Conservation (phyloP, 1,139 yeast species). For the Saccharomycopsis phalli region DNA sequence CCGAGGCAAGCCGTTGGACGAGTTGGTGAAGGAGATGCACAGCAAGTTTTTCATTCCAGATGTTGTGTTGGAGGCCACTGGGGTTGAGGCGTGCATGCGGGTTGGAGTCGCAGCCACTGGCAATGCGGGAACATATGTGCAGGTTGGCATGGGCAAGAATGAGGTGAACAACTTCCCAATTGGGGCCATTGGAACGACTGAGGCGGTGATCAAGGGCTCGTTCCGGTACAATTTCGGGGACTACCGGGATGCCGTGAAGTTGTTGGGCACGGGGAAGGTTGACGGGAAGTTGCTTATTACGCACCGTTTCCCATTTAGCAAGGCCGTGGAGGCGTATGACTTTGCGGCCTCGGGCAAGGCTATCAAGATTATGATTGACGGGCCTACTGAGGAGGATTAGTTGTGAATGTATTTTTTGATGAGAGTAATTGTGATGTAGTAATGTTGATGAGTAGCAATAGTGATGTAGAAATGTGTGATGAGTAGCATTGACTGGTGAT, state of each 20-base stretch:
- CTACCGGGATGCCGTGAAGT: constrained; percentile 63
- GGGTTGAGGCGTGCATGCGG: constrained; percentile 61
- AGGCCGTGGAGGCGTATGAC: constrained; percentile 77
- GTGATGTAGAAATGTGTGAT: too few species aligned
- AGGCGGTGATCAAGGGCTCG: constrained; percentile 61
- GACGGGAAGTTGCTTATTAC: constrained; percentile 65
- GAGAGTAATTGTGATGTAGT: too few species aligned
- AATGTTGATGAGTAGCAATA: neutral
- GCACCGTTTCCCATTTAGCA: constrained; percentile 63
- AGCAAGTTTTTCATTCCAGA: constrained; percentile 42
- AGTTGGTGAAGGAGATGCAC: constrained; percentile 32
- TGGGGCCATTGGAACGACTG: constrained; percentile 61
- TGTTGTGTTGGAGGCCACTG: constrained; percentile 64
- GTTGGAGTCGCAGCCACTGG: constrained; percentile 50
- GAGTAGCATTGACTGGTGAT: too few species aligned
- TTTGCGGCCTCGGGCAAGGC: constrained; percentile 43
- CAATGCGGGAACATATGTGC: constrained; percentile 61
- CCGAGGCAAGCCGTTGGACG: constrained; percentile 28
- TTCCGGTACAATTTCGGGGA: constrained; percentile 80
- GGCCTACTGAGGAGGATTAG: constrained; percentile 29
- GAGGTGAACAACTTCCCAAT: constrained; percentile 62
- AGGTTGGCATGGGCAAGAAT: constrained; percentile 70
- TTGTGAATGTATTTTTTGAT: neutral
- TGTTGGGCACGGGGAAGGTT: constrained; percentile 53
- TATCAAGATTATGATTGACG: constrained; percentile 55